Percentiles rank a stretch among this genome's conserved stretches.
Evolutionary conservation across 2,329 filamentous ascomycete genomes (phyloP).

Genomic region (Trichoderma lentiforme): DNA sequence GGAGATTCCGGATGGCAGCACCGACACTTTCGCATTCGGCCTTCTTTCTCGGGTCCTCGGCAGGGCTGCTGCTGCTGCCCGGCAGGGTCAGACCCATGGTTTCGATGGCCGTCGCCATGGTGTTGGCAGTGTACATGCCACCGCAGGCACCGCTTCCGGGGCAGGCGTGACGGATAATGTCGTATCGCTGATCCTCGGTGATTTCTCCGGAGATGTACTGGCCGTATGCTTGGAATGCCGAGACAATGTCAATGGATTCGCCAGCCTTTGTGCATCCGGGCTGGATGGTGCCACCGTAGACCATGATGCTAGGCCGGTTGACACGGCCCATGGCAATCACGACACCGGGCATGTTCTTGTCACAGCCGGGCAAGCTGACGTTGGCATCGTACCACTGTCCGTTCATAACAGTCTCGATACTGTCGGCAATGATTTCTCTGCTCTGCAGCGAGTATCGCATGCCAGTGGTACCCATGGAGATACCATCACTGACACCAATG

Average conservation of each 20-base stretch:
- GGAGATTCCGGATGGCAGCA: conserved; percentile 68
- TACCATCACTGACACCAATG: conserved; percentile 93
- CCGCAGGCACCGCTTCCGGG: conserved; percentile 64
- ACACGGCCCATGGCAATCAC: conserved; percentile 91
- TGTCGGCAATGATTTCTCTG: conserved; percentile 94
- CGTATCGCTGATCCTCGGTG: conserved; percentile 84
- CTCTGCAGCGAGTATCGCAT: conserved; percentile 96
- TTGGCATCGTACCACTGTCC: conserved; percentile 99
- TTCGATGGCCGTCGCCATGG: conserved; percentile 88
- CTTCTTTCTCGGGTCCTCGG: conserved; percentile 68
- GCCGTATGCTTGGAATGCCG: conserved; percentile 95
- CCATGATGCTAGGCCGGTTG: conserved; percentile 93
- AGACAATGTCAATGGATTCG: conserved; percentile 85
- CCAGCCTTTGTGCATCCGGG: conserved; percentile 80
- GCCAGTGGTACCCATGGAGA: conserved; percentile 96
- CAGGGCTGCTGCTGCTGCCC: conserved; percentile 75
- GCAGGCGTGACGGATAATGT: conserved; percentile 91
- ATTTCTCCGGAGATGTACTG: conserved; percentile 92
- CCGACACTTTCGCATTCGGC: conserved; percentile 71
- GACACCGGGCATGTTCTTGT: conserved; percentile 99
- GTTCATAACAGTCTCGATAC: conserved; percentile 98
- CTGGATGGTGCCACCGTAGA: conserved; percentile 93
- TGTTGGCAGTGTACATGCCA: conserved; percentile 93
- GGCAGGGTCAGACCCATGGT: conserved; percentile 86
- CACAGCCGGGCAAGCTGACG: conserved; percentile 92